Conservation (phyloP, 2,329 filamentous ascomycete species). For the Zymoseptoria brevis region DNA sequence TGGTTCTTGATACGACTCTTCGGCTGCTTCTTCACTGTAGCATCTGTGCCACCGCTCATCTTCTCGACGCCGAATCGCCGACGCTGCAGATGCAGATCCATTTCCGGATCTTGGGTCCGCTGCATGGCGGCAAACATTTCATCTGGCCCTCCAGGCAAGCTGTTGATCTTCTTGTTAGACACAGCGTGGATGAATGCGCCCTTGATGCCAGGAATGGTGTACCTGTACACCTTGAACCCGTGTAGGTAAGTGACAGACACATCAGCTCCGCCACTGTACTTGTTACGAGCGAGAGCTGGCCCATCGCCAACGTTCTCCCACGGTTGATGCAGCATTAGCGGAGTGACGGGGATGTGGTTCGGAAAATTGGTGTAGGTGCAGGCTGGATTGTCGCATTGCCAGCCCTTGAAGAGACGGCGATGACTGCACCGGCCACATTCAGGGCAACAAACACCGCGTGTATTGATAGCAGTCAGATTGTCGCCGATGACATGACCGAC, state of each 20-base stretch:
- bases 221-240: slow-evolving; percentile 39
- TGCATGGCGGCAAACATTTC: slow-evolving; percentile 49
- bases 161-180: slow-evolving; percentile 47
- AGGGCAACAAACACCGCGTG: slow-evolving; percentile 59
- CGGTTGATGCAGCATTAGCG: slow-evolving; percentile 19
- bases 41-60: slow-evolving; percentile 7
- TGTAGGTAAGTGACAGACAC: slow-evolving; percentile 28
- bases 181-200: slow-evolving; percentile 48
- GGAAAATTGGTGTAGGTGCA: slow-evolving; percentile 39
- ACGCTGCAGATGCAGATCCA: slow-evolving; percentile 33
- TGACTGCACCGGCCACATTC: slow-evolving; percentile 54
- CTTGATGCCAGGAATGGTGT: slow-evolving; percentile 40
- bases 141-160: slow-evolving; percentile 49
- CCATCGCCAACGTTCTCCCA: slow-evolving; percentile 25
- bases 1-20: not conserved
- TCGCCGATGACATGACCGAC: slow-evolving; percentile 34
- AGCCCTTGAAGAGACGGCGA: slow-evolving; percentile 53
- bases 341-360: slow-evolving; percentile 19
- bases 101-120: slow-evolving; percentile 16
- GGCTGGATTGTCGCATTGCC: slow-evolving; percentile 48
- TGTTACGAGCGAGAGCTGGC: slow-evolving; percentile 21
- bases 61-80: slow-evolving; percentile 19
- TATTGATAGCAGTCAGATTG: slow-evolving; percentile 46
- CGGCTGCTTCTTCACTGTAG: slow-evolving; percentile 4
- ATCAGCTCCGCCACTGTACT: slow-evolving; percentile 26